Conservation (phyloP, 179 eudicot species). For the Beta macrorhiza region DNA sequence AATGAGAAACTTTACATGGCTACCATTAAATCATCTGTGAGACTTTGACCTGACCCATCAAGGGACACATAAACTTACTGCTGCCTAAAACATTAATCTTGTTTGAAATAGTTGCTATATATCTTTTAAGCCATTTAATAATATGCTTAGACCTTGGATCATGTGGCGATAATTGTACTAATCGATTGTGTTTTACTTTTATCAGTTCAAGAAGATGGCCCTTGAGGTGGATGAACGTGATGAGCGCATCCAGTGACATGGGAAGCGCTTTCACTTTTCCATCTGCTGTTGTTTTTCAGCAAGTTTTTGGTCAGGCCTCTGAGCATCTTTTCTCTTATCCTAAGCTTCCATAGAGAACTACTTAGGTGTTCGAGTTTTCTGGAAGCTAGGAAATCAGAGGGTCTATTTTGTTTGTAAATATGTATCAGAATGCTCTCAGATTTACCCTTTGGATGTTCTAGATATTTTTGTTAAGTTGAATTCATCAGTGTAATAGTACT, state of each 20-base stretch:
- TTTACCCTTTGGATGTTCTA: conserved; percentile 3
- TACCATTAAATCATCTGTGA: neutral
- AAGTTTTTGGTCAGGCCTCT: conserved; percentile 9
- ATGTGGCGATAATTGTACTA: neutral
- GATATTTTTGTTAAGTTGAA: conserved; percentile 19
- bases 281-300: conserved; percentile 13
- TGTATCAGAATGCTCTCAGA: conserved; percentile 27
- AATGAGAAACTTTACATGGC: neutral
- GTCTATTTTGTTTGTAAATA: conserved; percentile 27
- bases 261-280: conserved; percentile 4
- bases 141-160: neutral
- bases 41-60: neutral
- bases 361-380: neutral
- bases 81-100: neutral
- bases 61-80: neutral
- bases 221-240: conserved; percentile 22
- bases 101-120: neutral
- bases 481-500: conserved; percentile 18
- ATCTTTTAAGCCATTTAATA: neutral
- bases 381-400: conserved; percentile 18
- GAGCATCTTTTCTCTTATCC: conserved; percentile 12
- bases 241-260: conserved; percentile 8
- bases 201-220: conserved; percentile 49
- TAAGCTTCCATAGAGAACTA: conserved; percentile 17
- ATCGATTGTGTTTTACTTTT: neutral